phyloP scores from a whole-genome alignment of 2,329 filamentous ascomycete species.

The Blumeriella jaapii region DNA sequence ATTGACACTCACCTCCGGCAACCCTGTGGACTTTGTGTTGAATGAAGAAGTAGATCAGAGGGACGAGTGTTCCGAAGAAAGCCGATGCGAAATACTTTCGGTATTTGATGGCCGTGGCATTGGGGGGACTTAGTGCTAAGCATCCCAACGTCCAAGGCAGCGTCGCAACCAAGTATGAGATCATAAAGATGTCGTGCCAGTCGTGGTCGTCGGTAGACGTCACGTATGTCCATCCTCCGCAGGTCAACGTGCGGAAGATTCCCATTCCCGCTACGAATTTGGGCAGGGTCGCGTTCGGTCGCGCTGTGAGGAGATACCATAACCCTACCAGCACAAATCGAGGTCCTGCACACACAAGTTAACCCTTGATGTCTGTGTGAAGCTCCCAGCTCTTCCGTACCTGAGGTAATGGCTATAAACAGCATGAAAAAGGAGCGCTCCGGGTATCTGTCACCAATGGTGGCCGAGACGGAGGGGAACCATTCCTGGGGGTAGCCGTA shows the following conservation, averaged over 20 bases:
- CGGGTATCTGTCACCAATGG: conserved; percentile 93
- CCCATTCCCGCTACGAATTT: conserved; percentile 73
- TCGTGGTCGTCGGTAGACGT: conserved; percentile 97
- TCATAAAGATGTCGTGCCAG: conserved; percentile 99
- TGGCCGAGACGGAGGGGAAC: conserved; percentile 93
- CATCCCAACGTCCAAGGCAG: conserved; percentile 93
- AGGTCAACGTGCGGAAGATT: conserved; percentile 80
- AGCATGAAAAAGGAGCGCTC: conserved; percentile 95
- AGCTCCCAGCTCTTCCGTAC: conserved; percentile 33
- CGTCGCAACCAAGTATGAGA: conserved; percentile 88
- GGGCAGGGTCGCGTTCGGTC: conserved; percentile 62
- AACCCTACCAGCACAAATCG: conserved; percentile 82
- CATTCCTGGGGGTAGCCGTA: conserved; percentile 91
- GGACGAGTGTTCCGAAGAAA: conserved; percentile 86
- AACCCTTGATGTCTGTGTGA: conserved; percentile 10
- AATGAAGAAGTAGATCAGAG: conserved; percentile 92
- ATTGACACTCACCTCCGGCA: conserved; percentile 61
- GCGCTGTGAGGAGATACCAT: conserved; percentile 81
- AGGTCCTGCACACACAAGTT: conserved; percentile 62
- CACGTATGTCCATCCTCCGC: conserved; percentile 96
- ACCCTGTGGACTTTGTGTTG: conserved; percentile 96
- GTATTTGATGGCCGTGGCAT: conserved; percentile 73
- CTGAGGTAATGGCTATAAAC: conserved; percentile 93
- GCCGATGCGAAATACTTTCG: conserved; percentile 70
- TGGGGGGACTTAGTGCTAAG: conserved; percentile 75